Conservation (phyloP, 148 eudicot species). For the Amaranthus hypochondriacus region DNA sequence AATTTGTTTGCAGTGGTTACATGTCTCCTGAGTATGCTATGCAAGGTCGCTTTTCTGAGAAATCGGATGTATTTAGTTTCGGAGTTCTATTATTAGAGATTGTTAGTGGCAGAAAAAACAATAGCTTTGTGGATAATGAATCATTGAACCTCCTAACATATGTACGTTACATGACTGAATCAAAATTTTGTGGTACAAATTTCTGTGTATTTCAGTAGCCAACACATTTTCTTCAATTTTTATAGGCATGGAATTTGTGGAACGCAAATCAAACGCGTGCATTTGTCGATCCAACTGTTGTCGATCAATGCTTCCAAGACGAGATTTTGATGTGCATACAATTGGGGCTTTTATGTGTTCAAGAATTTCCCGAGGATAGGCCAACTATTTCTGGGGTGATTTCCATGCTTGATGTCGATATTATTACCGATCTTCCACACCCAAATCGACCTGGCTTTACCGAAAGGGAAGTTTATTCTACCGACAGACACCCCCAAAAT, state of each 20-base stretch:
- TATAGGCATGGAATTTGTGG: conserved; percentile 65
- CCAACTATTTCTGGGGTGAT: conserved; percentile 36
- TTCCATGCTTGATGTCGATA: conserved; percentile 33
- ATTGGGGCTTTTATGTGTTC: conserved; percentile 53
- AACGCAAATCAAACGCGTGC: conserved; percentile 22
- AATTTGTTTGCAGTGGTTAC: conserved; percentile 27
- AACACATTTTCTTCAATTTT: background rate
- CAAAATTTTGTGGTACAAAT: background rate
- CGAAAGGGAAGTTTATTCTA: background rate
- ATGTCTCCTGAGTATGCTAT: conserved; percentile 57
- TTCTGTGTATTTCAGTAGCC: background rate
- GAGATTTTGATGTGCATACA: conserved; percentile 39
- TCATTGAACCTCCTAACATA: conserved; percentile 20
- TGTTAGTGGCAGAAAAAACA: conserved; percentile 34
- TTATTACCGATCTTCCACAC: conserved; percentile 14
- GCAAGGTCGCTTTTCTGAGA: conserved; percentile 43
- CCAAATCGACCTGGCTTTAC: conserved; percentile 40
- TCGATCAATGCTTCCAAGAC: background rate
- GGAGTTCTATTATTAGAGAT: conserved; percentile 42
- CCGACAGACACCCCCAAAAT: background rate
- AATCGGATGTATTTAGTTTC: conserved; percentile 47
- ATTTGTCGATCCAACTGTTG: conserved; percentile 28
- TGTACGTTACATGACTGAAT: conserved; percentile 20
- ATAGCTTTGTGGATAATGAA: conserved; percentile 19
- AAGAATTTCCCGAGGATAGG: conserved; percentile 42